A percentile compares a stretch with the other conserved stretches of the same genome.
These are phyloP conservation scores for Teratosphaeria pseudoeucalypti DNA, from an alignment of 2,329 filamentous ascomycete genomes.

Conservation along the genomic window DNA sequence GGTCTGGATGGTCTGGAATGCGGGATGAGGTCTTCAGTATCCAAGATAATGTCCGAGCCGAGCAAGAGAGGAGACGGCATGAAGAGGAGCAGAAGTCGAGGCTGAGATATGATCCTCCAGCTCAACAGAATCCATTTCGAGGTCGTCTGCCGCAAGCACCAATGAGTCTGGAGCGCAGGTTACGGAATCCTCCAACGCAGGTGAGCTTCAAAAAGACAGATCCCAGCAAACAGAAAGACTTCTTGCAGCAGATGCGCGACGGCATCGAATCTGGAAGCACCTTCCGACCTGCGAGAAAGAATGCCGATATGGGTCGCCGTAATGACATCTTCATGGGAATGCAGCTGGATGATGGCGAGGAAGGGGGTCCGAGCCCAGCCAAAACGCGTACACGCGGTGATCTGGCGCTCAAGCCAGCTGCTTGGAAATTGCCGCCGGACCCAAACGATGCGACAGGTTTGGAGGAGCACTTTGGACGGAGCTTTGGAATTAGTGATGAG, in stretches of 20 bases:
- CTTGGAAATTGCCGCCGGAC: slow-evolving; percentile 11
- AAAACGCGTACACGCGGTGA: slow-evolving; percentile 12
- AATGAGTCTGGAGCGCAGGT: slow-evolving; percentile 51
- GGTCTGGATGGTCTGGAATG: slow-evolving; percentile 13
- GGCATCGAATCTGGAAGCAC: slow-evolving; percentile 13
- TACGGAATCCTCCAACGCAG: slow-evolving; percentile 51
- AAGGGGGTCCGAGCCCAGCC: slow-evolving; percentile 8
- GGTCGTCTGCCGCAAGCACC: slow-evolving; percentile 61
- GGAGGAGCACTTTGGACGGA: slow-evolving; percentile 16
- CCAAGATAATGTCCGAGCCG: slow-evolving; percentile 11
- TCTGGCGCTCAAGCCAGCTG: slow-evolving; percentile 9
- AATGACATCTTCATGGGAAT: background rate
- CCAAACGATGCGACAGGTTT: slow-evolving; percentile 10
- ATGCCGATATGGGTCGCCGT: background rate
- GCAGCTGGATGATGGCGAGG: slow-evolving; percentile 1
- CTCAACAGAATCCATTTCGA: slow-evolving; percentile 49
- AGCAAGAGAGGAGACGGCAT: slow-evolving; percentile 8
- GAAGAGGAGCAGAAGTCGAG: slow-evolving; percentile 10
- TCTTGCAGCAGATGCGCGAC: slow-evolving; percentile 36
- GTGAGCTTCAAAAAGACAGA: slow-evolving; percentile 42
- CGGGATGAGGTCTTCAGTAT: slow-evolving; percentile 18
- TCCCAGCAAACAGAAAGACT: slow-evolving; percentile 38
- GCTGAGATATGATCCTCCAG: slow-evolving; percentile 14
- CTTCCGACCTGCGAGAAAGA: slow-evolving; percentile 2
- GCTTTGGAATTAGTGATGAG: background rate